Evolutionary conservation across 1,284 basidiomycete species (phyloP).

Genomic region (Leccinum pseudoinsigne): DNA sequence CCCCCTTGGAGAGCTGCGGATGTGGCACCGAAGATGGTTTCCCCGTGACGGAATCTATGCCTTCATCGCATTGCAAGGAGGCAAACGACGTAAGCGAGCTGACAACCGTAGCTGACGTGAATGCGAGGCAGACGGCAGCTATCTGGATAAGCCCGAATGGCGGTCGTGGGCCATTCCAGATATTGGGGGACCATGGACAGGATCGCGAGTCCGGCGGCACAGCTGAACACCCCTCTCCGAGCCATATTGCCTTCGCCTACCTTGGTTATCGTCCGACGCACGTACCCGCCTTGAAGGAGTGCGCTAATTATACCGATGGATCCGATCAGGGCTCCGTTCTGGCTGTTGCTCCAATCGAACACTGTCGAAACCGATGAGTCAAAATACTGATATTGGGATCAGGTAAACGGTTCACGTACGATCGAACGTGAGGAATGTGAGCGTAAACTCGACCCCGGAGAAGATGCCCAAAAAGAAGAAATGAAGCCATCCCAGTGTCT

Average conservation of each 20-base stretch:
- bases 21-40: slow-evolving; percentile 51
- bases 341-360: slow-evolving; percentile 86
- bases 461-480: slow-evolving; percentile 86
- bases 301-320: slow-evolving; percentile 88
- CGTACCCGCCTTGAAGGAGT: slow-evolving; percentile 88
- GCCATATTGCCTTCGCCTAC: slow-evolving; percentile 81
- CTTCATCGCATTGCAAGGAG: slow-evolving; percentile 83
- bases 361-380: slow-evolving; percentile 42
- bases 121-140: slow-evolving; percentile 81
- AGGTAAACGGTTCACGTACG: slow-evolving; percentile 46
- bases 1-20: slow-evolving; percentile 77
- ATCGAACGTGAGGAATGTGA: slow-evolving; percentile 89
- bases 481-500: slow-evolving; percentile 64
- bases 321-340: slow-evolving; percentile 86
- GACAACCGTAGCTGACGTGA: slow-evolving; percentile 91
- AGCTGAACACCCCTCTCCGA: slow-evolving; percentile 70
- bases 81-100: slow-evolving; percentile 86
- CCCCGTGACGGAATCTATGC: slow-evolving; percentile 54
- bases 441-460: slow-evolving; percentile 90
- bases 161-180: slow-evolving; percentile 41
- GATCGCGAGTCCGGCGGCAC: slow-evolving; percentile 65
- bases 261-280: slow-evolving; percentile 71
- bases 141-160: slow-evolving; percentile 64
- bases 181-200: slow-evolving; percentile 69
- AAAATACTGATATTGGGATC: background rate